Evolutionary conservation across 129 eudicot species (phyloP).

Genomic region (Rutidosis leptorrhynchoides): DNA sequence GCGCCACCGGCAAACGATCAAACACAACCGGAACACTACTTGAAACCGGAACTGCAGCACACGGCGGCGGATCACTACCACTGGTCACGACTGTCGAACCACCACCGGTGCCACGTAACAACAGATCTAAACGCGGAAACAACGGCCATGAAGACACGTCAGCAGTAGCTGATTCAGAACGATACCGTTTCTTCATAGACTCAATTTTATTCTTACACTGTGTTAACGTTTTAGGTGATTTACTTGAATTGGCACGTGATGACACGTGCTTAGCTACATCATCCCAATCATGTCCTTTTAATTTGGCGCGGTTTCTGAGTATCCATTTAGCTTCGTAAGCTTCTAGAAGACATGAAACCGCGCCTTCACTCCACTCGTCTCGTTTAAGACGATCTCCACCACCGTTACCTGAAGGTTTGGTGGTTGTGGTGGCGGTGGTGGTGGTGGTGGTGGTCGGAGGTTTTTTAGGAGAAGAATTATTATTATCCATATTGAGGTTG

Average conservation of each 20-base stretch:
- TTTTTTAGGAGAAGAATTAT: slow-evolving; percentile 30
- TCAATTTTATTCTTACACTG: slow-evolving; percentile 98
- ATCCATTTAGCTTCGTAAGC: slow-evolving; percentile 90
- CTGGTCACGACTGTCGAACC: background rate
- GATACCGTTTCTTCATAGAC: slow-evolving; percentile 92
- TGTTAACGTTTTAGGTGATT: slow-evolving; percentile 78
- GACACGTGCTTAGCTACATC: slow-evolving; percentile 86
- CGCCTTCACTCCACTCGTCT: slow-evolving; percentile 99
- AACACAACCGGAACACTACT: slow-evolving; percentile 28
- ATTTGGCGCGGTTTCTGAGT: slow-evolving; percentile 77
- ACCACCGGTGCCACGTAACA: slow-evolving; percentile 61
- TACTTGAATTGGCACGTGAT: slow-evolving; percentile 50
- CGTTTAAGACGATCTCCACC: slow-evolving; percentile 62
- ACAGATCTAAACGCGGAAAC: slow-evolving; percentile 61
- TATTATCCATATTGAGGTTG: slow-evolving; percentile 30
- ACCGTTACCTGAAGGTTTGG: background rate
- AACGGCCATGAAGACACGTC: slow-evolving; percentile 90
- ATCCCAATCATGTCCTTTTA: slow-evolving; percentile 96
- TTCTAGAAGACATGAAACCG: slow-evolving; percentile 69
- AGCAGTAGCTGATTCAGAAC: slow-evolving; percentile 77
- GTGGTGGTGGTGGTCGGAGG: slow-evolving; percentile 8
- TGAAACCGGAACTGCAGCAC: slow-evolving; percentile 16
- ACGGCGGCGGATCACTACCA: slow-evolving; percentile 15
- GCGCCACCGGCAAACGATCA: slow-evolving; percentile 25
- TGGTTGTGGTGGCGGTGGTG: background rate